These are phyloP conservation scores for Chenopodium formosanum DNA, from an alignment of 148 eudicot species.

Conservation along the genomic window DNA sequence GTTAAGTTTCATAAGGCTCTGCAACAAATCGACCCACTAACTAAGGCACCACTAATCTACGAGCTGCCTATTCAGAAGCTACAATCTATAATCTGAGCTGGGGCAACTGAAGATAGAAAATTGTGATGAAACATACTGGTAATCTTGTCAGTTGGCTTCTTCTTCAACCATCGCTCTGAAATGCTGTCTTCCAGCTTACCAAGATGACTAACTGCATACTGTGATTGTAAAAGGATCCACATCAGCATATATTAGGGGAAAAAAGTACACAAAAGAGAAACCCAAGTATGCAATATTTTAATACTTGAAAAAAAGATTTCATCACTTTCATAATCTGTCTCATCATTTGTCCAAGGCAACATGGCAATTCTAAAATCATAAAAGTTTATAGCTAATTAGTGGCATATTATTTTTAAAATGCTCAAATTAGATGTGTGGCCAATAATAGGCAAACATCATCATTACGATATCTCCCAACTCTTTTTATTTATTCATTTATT, in stretches of 20 bases:
- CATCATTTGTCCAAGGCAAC: not conserved
- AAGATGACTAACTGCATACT: conserved; percentile 92
- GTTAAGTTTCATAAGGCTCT: not conserved
- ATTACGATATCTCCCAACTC: not conserved
- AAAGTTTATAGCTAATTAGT: too few species aligned
- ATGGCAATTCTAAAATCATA: too few species aligned
- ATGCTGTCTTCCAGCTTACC: conserved; percentile 95
- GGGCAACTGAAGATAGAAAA: conserved; percentile 17
- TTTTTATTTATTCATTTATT: too few species aligned
- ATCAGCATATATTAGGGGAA: conserved; percentile 3
- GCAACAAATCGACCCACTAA: not conserved
- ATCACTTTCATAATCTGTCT: not conserved
- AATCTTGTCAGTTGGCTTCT: conserved; percentile 55
- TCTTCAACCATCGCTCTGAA: conserved; percentile 81
- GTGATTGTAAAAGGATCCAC: conserved; percentile 16
- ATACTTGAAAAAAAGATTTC: not conserved
- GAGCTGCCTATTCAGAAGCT: conserved; percentile 5
- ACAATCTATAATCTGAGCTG: not conserved
- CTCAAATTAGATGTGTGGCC: too few species aligned
- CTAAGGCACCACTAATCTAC: not conserved
- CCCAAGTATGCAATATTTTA: not conserved
- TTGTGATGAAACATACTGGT: conserved; percentile 46
- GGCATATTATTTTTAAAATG: too few species aligned
- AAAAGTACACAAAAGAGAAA: not conserved
- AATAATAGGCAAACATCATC: not conserved